These are phyloP conservation scores for Nakazawaea populi DNA, from an alignment of 805 yeast genomes.

Conservation along the genomic window DNA sequence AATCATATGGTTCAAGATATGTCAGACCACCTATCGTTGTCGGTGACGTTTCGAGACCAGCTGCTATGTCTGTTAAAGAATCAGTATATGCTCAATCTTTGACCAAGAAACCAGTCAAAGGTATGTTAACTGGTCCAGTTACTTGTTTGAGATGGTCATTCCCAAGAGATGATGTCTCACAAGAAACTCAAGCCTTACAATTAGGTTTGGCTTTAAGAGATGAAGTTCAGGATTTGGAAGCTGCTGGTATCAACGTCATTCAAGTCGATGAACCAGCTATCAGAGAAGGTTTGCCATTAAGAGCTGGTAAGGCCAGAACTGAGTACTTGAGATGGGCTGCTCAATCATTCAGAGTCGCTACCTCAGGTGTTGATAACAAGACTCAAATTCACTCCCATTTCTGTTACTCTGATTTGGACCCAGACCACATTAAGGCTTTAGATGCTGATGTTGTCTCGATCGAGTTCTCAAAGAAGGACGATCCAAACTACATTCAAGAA, in stretches of 20 bases:
- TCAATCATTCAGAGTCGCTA: conserved; percentile 98
- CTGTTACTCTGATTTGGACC: conserved; percentile 99
- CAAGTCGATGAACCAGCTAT: conserved; percentile 99
- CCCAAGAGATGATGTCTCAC: conserved; percentile 98
- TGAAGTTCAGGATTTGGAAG: conserved; percentile 96
- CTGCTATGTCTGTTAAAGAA: conserved; percentile 98
- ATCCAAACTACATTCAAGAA: conserved; percentile 96
- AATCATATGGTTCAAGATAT: conserved; percentile 99
- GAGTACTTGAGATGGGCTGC: conserved; percentile 99
- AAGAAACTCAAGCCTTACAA: conserved; percentile 92
- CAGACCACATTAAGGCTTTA: conserved; percentile 98
- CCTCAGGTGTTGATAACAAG: conserved; percentile 91
- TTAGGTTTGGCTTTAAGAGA: conserved; percentile 97
- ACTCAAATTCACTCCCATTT: conserved; percentile 99
- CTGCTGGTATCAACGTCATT: conserved; percentile 95
- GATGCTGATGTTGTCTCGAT: conserved; percentile 99
- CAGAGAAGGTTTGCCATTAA: conserved; percentile 99
- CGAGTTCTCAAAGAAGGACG: conserved; percentile 99
- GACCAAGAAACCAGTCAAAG: conserved; percentile 95
- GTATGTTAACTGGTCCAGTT: conserved; percentile 99
- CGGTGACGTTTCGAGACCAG: conserved; percentile 98
- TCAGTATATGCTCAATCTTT: conserved; percentile 98
- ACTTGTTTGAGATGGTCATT: conserved; percentile 99
- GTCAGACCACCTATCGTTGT: conserved; percentile 99
- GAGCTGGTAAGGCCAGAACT: conserved; percentile 95